phyloP scores from a whole-genome alignment of 371 early-diverging fungal genomes.

The Lichtheimia ramosa region DNA sequence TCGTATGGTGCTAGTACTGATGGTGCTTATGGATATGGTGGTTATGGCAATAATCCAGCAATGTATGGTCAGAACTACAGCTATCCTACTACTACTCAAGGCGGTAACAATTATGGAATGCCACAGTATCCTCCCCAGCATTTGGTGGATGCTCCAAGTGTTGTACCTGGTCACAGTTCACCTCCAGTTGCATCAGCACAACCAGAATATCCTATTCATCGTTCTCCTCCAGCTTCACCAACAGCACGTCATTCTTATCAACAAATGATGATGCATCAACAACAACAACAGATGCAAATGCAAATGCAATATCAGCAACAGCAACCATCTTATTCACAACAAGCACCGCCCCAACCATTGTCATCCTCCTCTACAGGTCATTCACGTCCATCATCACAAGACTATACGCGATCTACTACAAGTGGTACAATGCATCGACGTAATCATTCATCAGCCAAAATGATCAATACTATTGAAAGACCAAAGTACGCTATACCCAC shows the following conservation, averaged over 20 bases:
- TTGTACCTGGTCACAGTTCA: slow-evolving; percentile 3
- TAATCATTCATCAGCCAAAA: slow-evolving; percentile 13
- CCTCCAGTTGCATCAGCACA: slow-evolving; percentile 11
- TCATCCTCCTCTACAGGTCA: background rate
- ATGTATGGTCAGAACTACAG: slow-evolving; percentile 20
- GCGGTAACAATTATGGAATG: slow-evolving; percentile 9
- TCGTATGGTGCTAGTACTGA: slow-evolving; percentile 2
- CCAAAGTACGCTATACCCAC: slow-evolving; percentile 19
- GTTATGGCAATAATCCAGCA: background rate
- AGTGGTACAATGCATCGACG: slow-evolving; percentile 6
- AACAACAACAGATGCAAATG: background rate
- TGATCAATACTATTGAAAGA: slow-evolving; percentile 22
- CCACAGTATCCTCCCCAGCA: slow-evolving; percentile 10
- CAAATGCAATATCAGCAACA: slow-evolving; percentile 8
- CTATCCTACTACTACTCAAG: slow-evolving; percentile 6
- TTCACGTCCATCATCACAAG: slow-evolving; percentile 16
- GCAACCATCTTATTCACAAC: slow-evolving; percentile 5
- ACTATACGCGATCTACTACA: background rate
- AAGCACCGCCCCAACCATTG: slow-evolving; percentile 6
- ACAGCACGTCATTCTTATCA: slow-evolving; percentile 8
- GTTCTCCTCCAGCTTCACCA: slow-evolving; percentile 11
- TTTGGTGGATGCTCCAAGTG: slow-evolving; percentile 8
- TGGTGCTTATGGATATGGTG: slow-evolving; percentile 1
- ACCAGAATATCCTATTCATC: background rate
- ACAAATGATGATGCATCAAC: background rate